Base-by-base conservation (phyloP, 2,329 filamentous ascomycete genomes). In the Mollisiaceae sp. region DNA sequence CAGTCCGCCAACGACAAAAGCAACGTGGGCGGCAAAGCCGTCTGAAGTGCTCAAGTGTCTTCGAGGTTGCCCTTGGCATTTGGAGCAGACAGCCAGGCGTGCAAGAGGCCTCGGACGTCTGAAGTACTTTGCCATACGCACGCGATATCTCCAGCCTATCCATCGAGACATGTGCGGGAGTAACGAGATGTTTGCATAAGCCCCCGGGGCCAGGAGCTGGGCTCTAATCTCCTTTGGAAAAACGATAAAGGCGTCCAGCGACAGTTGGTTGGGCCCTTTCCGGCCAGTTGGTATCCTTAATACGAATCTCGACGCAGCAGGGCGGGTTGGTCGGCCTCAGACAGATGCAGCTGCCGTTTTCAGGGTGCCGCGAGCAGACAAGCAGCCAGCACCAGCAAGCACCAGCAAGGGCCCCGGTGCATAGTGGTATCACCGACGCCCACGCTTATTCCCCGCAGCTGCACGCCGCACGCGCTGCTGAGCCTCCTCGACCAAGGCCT, bases 371-470 rank as follows among this genome's bases (percentile, higher is more conserved):
- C 45, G 4, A 6, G 12, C 11, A 18, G 8, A 2, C 38, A 39
- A 14, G 14, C 36, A 39, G 36, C 8, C 8, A 39, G 8, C 14
- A 14, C 36, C 36, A 39, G 36, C 36, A 14, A 39, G 36, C 38
- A 9, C 12, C 45, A 50, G 27, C 27, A 6, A 6, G 45, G 45
- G 45, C 18, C 45, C 45, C 45, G 4, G 45, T n/a, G 2, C 9
- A 50, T 4, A n/a, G 45, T 24, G 12, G n/a, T 50, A 4, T 41
- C 38, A 41, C 38, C 38, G 38, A 4, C 11, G 11, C 45, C 45
- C 45, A 50, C 45, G 45, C 45, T 50, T 50, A 50, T 50, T 50
- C 45, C 45, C 45, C 45, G 45, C 45, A 50, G 20, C 45, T 32
- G 27, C 27, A 32, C 27, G 27, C 27, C 3, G 27, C 27, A 32